Evolutionary conservation across 2,329 filamentous ascomycete genomes (phyloP).

Genomic region (Pestalotiopsis sp.): DNA sequence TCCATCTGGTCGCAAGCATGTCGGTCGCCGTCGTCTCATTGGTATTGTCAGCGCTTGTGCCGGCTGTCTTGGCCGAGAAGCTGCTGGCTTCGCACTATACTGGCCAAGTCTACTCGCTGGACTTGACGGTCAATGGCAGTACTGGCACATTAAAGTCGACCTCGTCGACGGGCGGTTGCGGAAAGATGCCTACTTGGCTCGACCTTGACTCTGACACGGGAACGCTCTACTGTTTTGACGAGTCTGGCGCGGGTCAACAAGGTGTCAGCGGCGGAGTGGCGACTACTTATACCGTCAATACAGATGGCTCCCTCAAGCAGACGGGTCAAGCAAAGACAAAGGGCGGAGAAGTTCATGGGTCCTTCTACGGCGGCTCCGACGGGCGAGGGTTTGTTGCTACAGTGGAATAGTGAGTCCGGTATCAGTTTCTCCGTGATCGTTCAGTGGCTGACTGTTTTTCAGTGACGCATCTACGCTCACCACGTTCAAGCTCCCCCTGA

Average conservation of each 20-base stretch:
- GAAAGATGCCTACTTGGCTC: conserved; percentile 40
- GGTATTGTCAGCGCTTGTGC: not conserved
- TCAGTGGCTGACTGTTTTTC: not conserved
- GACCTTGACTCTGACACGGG: conserved; percentile 33
- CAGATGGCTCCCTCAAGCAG: conserved; percentile 34
- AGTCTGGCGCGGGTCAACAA: conserved; percentile 32
- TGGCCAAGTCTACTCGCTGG: conserved; percentile 40
- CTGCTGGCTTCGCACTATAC: conserved; percentile 43
- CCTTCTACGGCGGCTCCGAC: conserved; percentile 39
- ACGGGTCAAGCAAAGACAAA: conserved; percentile 32
- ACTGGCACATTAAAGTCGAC: conserved; percentile 30
- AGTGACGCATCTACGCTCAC: conserved; percentile 46
- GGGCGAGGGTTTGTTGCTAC: conserved; percentile 44
- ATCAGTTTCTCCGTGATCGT: not conserved
- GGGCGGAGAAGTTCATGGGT: conserved; percentile 43
- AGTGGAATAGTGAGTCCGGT: conserved; percentile 43
- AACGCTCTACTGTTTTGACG: conserved; percentile 41
- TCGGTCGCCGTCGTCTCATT: not conserved
- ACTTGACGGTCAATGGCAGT: conserved; percentile 25
- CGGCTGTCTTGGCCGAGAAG: conserved; percentile 27
- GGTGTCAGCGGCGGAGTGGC: conserved; percentile 33
- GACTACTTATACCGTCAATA: conserved; percentile 34
- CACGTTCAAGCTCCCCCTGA: conserved; percentile 44
- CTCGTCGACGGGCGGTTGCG: conserved; percentile 33
- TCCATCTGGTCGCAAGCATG: not conserved